Evolutionary conservation across 306 rosid genomes (phyloP), one percentile per base, ranked within the genome.

Genomic region (Carpinus viminea): DNA sequence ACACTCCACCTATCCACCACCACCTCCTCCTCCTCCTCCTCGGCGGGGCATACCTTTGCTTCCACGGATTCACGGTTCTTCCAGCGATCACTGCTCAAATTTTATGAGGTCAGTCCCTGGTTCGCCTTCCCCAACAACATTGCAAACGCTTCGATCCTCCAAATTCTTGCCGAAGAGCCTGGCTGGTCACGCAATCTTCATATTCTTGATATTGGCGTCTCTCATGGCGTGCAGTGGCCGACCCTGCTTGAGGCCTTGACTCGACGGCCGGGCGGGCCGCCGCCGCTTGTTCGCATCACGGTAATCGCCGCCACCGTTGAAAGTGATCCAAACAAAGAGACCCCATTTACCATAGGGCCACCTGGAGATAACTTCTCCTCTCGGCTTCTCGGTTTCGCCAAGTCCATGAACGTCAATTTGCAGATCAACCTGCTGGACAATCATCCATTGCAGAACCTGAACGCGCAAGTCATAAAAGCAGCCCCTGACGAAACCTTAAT

Each of bases 171-270:
- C 3, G 89, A 86, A 76, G 93, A 86, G 45, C 20, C 82, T 2
- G 79, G 84, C 51, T 81, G 56, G 61, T 70, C 87, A 0, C 61
- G 74, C 11, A 73, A 84, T 64, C 93, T 94, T 79, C 97, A 94
- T 77, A 83, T 94, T 82, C 87, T 94, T 72, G 98, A 94, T 83
- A 86, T 94, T 54, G 98, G 98, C 0, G 97, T 92, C 74, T 94
- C 98, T 59, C 97, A 94, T 56, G 92, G 97, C 10, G 86, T 94
- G 34, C 98, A 94, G 82, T 94, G 98, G 98, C 98, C 98, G 7
- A 92, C 90, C 4, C 81, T 94, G 36, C 88, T 94, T 1, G 98
- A 92, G 84, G 98, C 98, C 76, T 77, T 94, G 83, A 83, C 90
- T 62, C 92, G 89, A 60, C 83, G 93, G 36, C 81, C 95, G 0